Evolutionary conservation across 257 asterid genomes (phyloP), one percentile per base, ranked within the genome.

Genomic region (Fraxinus excelsior): DNA sequence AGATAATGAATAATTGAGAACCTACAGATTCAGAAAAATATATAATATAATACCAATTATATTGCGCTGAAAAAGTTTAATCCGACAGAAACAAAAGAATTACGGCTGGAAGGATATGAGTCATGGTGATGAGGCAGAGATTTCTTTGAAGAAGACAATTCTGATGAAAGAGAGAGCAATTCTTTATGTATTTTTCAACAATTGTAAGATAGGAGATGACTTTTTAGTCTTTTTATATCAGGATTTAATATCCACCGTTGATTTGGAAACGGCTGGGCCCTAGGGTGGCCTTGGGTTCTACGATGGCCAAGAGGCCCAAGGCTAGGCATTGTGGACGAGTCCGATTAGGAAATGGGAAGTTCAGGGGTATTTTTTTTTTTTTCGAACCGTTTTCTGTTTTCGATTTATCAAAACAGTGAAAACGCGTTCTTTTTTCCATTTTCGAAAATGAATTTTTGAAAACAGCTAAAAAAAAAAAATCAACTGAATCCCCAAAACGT

Each of bases 21-120:
- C 0, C 32, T 60, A 21, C 16, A 23, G 67, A 60, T 60, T 60
- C 67, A 60, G 69, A 76, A 70, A 81, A 4, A 28, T 46, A 7
- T 1, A 73, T 10, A 64, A 14, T 19, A 19, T 6, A 42, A 10
- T 19, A 25, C 38, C 23, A 13, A 31, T 14, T 2, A 77, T 5
- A 62, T 6, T 64, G 44, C 8, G 34, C 28, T 0, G 2, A 34
- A 7, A 74, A 35, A 62, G 37, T 4, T 67, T 0, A 38, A 67
- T 11, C 9, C 49, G 18, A 19, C 23, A 31, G 1, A 29, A 44
- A 16, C 12, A 29, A 32, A 19, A 0, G 44, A 79, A n/a, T 25
- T 2, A 42, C 38, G 38, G 77, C 29, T 62, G 51, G 94, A 89
- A 71, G 49, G 94, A 89, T 89, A 89, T 85, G 90, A 79, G 94